Evolutionary conservation across 768 basidiomycete species (phyloP).

Genomic region (Rhodosporidiobolus sp.): DNA sequence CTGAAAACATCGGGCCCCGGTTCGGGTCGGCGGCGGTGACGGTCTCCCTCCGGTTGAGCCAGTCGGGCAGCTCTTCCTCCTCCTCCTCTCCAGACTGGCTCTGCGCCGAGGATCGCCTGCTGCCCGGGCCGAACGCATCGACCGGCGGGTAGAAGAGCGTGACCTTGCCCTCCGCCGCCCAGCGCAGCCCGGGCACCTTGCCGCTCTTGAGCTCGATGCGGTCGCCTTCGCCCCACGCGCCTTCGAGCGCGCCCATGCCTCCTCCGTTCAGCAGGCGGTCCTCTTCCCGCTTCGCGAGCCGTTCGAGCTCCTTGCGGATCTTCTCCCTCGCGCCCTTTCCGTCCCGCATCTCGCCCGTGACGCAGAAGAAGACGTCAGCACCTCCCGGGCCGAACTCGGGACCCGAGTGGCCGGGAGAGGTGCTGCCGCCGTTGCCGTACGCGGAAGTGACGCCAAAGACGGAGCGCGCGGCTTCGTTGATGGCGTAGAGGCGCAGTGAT

Average conservation of each 20-base stretch:
- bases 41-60: not conserved
- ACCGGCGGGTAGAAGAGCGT: not conserved
- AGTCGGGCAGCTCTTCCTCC: not conserved
- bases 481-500: not conserved
- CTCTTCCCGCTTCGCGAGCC: conserved; percentile 2
- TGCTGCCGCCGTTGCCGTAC: too few species aligned
- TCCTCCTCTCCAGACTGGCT: not conserved
- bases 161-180: conserved; percentile 22
- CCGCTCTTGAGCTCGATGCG: conserved; percentile 4
- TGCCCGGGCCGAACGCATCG: not conserved
- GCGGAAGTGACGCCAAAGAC: not conserved
- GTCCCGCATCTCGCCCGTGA: not conserved
- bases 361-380: conserved; percentile 7
- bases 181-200: not conserved
- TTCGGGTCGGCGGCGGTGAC: not conserved
- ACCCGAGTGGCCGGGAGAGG: not conserved
- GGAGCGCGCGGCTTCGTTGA: not conserved
- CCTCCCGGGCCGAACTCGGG: not conserved
- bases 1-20: not conserved
- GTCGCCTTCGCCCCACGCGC: conserved; percentile 15
- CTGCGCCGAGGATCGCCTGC: not conserved
- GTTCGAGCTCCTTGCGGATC: conserved; percentile 3
- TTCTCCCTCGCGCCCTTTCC: not conserved
- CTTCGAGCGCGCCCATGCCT: not conserved
- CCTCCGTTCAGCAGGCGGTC: not conserved